Percentiles rank a stretch among this genome's conserved stretches.
Evolutionary conservation across 1,284 basidiomycete species (phyloP).

Genomic region (Puccinia sorghi): DNA sequence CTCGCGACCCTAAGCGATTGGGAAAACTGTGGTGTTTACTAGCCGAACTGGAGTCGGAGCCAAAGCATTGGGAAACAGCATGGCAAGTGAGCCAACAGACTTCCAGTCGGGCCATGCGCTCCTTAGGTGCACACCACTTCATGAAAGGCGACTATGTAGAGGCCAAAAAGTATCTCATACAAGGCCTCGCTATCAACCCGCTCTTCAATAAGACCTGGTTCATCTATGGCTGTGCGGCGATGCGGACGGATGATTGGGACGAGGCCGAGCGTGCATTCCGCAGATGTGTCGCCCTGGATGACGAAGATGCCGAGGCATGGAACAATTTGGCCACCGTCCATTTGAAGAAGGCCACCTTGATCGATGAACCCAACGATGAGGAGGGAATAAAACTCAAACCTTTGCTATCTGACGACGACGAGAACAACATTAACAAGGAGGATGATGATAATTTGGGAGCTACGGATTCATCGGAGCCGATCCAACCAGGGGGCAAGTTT

Average conservation of each 20-base stretch:
- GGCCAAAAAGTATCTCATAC: conserved; percentile 69
- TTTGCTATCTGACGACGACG: conserved; percentile 41
- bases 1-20: conserved; percentile 62
- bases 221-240: conserved; percentile 83
- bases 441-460: too few relatives aligned
- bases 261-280: conserved; percentile 80
- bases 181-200: conserved; percentile 84
- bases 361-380: conserved; percentile 7
- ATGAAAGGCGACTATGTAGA: conserved; percentile 67
- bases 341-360: conserved; percentile 69
- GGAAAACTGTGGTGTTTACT: conserved; percentile 95
- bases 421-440: not conserved
- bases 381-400: not conserved
- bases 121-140: conserved; percentile 82
- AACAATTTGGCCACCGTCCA: conserved; percentile 96
- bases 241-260: conserved; percentile 78
- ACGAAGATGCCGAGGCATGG: conserved; percentile 97
- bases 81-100: conserved; percentile 78
- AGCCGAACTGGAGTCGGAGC: conserved; percentile 79
- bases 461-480: too few relatives aligned
- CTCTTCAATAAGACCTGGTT: conserved; percentile 89
- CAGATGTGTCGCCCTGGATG: conserved; percentile 83
- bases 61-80: conserved; percentile 74
- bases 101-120: conserved; percentile 85
- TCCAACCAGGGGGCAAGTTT: conserved; percentile 63